A percentile compares a stretch with the other conserved stretches of the same genome.
Conservation (phyloP, 2,329 filamentous ascomycete genomes). For the Colletotrichum sp. region DNA sequence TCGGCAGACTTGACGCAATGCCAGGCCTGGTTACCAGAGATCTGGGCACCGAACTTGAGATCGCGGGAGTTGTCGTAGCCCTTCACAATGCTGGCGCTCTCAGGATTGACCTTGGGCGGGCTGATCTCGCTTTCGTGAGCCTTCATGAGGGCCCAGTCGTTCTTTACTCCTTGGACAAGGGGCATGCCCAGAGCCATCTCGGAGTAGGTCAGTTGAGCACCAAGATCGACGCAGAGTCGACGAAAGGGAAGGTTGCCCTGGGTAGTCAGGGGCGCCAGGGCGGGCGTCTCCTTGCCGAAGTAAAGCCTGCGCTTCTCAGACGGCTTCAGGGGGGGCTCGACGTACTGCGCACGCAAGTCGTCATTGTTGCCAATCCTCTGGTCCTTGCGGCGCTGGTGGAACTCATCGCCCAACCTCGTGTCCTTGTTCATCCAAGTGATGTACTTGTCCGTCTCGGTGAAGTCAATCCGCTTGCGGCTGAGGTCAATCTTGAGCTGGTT, state of each 20-base stretch:
- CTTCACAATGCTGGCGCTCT: conserved; percentile 61
- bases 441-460: conserved; percentile 78
- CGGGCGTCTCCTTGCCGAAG: conserved; percentile 91
- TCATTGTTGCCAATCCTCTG: conserved; percentile 53
- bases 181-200: conserved; percentile 97
- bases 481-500: conserved; percentile 76
- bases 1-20: conserved; percentile 88
- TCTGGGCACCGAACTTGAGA: conserved; percentile 89
- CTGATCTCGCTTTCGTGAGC: conserved; percentile 83
- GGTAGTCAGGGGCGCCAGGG: conserved; percentile 93
- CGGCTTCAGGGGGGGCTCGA: conserved; percentile 85
- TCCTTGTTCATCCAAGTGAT: conserved; percentile 79
- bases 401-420: conserved; percentile 39
- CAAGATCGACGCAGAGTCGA: conserved; percentile 85
- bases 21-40: conserved; percentile 92
- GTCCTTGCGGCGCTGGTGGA: conserved; percentile 44
- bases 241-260: conserved; percentile 97
- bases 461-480: conserved; percentile 72
- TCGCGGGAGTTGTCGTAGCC: conserved; percentile 85
- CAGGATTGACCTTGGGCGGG: conserved; percentile 71
- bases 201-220: conserved; percentile 93
- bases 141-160: conserved; percentile 95
- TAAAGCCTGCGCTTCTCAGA: conserved; percentile 95
- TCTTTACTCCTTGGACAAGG: conserved; percentile 85
- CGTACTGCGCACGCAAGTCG: conserved; percentile 80